These are phyloP conservation scores for Trypanosoma brucei DNA, from an alignment of 208 protist species.

Conservation along the genomic window DNA sequence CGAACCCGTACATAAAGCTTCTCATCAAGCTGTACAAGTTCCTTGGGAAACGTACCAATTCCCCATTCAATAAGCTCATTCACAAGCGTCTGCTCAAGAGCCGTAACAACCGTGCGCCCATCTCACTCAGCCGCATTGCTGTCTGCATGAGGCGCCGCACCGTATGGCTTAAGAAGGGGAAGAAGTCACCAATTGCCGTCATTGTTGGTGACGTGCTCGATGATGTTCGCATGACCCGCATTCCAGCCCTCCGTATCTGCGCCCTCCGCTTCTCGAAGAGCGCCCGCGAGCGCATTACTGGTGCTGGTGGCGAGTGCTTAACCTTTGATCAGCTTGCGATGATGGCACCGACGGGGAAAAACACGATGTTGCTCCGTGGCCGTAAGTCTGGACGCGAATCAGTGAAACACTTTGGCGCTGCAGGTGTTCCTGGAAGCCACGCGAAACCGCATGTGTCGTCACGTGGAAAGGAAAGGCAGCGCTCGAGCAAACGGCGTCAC, in stretches of 20 bases:
- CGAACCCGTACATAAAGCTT: slow-evolving; percentile 97
- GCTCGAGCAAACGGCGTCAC: slow-evolving; percentile 48
- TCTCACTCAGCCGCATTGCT: slow-evolving; percentile 95
- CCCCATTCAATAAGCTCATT: slow-evolving; percentile 98
- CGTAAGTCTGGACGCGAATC: slow-evolving; percentile 93
- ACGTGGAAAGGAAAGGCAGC: slow-evolving; percentile 90
- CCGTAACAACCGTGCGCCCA: slow-evolving; percentile 94
- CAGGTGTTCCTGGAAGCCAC: slow-evolving; percentile 91
- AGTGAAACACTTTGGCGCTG: slow-evolving; percentile 98
- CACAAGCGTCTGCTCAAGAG: slow-evolving; percentile 96
- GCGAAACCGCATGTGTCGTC: slow-evolving; percentile 80
- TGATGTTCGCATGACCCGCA: slow-evolving; percentile 96
- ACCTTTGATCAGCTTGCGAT: slow-evolving; percentile 99
- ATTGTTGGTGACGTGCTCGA: slow-evolving; percentile 98
- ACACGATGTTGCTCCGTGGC: slow-evolving; percentile 97
- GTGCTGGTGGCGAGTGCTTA: slow-evolving; percentile 97
- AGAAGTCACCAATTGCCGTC: slow-evolving; percentile 94
- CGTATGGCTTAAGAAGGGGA: slow-evolving; percentile 67
- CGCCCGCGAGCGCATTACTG: slow-evolving; percentile 97
- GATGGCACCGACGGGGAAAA: slow-evolving; percentile 95
- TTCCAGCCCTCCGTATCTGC: slow-evolving; percentile 95
- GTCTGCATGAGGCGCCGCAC: slow-evolving; percentile 92
- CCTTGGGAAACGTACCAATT: slow-evolving; percentile 97
- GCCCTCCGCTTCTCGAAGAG: slow-evolving; percentile 98
- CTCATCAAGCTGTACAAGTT: slow-evolving; percentile 99